Conservation (phyloP, 495 filamentous ascomycete species). For the Lasiosphaeria hispida region DNA sequence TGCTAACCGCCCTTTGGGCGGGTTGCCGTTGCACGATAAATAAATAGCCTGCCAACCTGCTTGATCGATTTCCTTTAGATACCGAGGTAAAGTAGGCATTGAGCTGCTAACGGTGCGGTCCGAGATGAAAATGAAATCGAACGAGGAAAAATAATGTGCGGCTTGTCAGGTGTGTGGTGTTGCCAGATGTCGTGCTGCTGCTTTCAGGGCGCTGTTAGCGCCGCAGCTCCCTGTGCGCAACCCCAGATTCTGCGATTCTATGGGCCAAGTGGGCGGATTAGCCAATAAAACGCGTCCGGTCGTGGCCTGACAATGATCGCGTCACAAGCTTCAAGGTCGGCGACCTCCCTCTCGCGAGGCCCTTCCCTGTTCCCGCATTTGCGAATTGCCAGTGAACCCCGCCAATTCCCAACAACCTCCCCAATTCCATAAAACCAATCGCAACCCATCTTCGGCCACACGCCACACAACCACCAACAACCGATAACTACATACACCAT, state of each 20-base stretch:
- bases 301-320: constrained; percentile 23
- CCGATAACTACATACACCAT: constrained; percentile 9
- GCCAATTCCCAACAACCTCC: not conserved
- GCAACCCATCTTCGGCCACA: not conserved
- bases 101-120: too few relatives aligned
- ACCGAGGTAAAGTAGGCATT: too few relatives aligned
- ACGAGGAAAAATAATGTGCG: too few relatives aligned
- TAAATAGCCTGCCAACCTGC: too few relatives aligned
- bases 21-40: too few relatives aligned
- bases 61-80: too few relatives aligned
- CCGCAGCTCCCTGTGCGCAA: not conserved
- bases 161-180: too few relatives aligned
- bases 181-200: too few relatives aligned
- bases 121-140: too few relatives aligned
- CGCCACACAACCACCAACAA: not conserved
- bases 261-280: not conserved
- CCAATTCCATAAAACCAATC: not conserved
- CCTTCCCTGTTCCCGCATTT: not conserved
- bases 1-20: too few relatives aligned
- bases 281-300: constrained; percentile 32
- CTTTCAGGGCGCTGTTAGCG: not conserved
- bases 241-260: not conserved
- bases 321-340: constrained; percentile 24
- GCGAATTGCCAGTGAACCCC: not conserved
- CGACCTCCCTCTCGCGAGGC: not conserved